A percentile compares a stretch with the other conserved stretches of the same genome.
Evolutionary conservation across 345 rosid species (phyloP).

Genomic region (Gossypium ekmanianum): DNA sequence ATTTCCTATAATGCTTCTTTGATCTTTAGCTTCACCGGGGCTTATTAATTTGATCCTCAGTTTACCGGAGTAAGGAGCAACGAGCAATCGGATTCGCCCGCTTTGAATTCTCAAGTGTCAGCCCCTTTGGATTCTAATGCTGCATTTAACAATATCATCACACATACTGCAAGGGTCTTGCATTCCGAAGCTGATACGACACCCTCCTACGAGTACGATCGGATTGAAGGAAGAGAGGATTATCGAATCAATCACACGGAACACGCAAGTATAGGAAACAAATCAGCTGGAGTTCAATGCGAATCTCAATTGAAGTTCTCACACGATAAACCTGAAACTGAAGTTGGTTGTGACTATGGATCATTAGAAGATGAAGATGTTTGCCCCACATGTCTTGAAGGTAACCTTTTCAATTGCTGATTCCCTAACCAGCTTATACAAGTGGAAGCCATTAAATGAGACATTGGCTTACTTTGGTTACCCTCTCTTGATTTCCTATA

Average conservation of each 20-base stretch:
- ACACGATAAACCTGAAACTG: not conserved
- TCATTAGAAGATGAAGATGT: constrained; percentile 33
- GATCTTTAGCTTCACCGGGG: not conserved
- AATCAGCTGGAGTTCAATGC: not conserved
- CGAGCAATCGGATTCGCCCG: not conserved
- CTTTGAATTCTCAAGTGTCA: not conserved
- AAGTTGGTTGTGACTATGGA: not conserved
- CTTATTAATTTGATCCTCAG: not conserved
- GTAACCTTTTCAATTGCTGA: constrained; percentile 19
- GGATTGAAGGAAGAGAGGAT: not conserved
- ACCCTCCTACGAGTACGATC: not conserved
- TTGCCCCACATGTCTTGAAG: constrained; percentile 54
- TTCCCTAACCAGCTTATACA: not conserved
- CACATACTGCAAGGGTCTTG: not conserved
- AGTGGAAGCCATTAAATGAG: not conserved
- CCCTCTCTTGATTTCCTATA: not conserved
- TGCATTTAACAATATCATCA: not conserved
- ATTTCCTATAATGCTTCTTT: not conserved
- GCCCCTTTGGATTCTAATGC: not conserved
- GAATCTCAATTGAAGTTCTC: not conserved
- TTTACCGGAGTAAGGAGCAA: not conserved
- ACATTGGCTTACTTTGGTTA: not conserved
- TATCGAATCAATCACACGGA: not conserved
- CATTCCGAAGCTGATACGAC: not conserved
- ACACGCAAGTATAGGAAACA: not conserved